phyloP scores from a whole-genome alignment of 164 flowering plant genomes.

The Liriodendron chinense region DNA sequence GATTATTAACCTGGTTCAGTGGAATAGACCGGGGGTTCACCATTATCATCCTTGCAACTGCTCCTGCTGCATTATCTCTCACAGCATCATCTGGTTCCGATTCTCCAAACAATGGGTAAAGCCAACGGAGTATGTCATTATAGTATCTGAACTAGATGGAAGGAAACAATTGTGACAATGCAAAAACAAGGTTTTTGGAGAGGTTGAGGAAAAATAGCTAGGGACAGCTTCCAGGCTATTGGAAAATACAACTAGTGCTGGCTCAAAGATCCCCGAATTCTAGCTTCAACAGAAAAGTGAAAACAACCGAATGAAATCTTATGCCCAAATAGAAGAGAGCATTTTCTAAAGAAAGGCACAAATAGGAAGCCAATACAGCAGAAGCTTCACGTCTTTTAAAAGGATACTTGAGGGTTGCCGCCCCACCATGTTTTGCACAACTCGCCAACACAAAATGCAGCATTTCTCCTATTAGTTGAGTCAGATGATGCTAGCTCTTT shows the following conservation, averaged over 20 bases:
- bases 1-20: conserved; percentile 64
- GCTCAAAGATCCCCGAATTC: not conserved
- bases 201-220: not conserved
- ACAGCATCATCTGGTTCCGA: conserved; percentile 94
- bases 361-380: not conserved
- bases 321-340: not conserved
- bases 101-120: conserved; percentile 89
- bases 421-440: conserved; percentile 91
- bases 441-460: conserved; percentile 98
- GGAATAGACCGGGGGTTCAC: conserved; percentile 84
- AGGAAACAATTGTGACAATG: conserved; percentile 17
- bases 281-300: not conserved
- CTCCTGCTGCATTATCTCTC: conserved; percentile 98
- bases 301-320: not conserved
- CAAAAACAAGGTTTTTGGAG: not conserved
- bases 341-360: not conserved
- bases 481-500: conserved; percentile 84
- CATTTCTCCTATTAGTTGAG: conserved; percentile 93
- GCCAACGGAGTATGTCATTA: conserved; percentile 62
- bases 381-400: not conserved
- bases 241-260: not conserved
- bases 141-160: conserved; percentile 60
- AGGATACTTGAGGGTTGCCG: conserved; percentile 70
- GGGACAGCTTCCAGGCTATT: not conserved
- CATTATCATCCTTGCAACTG: conserved; percentile 96